These are phyloP conservation scores for Hypericum perforatum DNA, from an alignment of 345 rosid species.

Conservation along the genomic window DNA sequence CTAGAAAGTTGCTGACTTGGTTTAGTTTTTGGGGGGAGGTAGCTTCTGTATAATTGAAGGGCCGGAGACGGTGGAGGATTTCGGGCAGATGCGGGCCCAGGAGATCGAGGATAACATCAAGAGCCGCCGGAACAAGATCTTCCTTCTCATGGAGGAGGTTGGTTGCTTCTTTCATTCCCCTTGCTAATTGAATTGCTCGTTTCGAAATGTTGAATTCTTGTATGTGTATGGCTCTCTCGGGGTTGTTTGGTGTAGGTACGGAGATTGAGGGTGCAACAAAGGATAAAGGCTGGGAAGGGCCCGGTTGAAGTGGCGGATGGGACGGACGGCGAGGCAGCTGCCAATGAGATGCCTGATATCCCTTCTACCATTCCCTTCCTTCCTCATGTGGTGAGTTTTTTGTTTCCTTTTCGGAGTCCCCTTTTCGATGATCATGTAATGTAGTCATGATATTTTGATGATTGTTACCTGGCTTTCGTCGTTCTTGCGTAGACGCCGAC, in stretches of 20 bases:
- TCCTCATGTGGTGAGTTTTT: conserved; percentile 46
- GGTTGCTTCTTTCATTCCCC: not conserved
- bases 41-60: conserved; percentile 93
- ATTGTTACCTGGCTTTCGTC: not conserved
- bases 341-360: conserved; percentile 79
- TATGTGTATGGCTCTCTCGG: not conserved
- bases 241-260: conserved; percentile 35
- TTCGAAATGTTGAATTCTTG: not conserved
- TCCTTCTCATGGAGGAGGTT: conserved; percentile 98
- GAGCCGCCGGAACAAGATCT: conserved; percentile 85
- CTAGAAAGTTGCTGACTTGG: not conserved
- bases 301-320: conserved; percentile 21
- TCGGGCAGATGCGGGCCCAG: conserved; percentile 72
- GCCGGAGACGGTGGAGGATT: conserved; percentile 84
- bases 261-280: conserved; percentile 77
- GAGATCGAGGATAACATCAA: conserved; percentile 76
- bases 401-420: not conserved
- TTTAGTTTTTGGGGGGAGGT: conserved; percentile 23
- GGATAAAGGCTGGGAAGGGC: conserved; percentile 41
- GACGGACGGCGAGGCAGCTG: conserved; percentile 32
- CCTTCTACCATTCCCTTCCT: conserved; percentile 91
- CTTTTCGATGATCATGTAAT: not conserved
- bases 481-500: conserved; percentile 48
- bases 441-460: not conserved
- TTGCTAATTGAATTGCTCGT: too few species aligned